Base-by-base conservation (phyloP, 495 filamentous ascomycete species). In the Xylaria grammica region DNA sequence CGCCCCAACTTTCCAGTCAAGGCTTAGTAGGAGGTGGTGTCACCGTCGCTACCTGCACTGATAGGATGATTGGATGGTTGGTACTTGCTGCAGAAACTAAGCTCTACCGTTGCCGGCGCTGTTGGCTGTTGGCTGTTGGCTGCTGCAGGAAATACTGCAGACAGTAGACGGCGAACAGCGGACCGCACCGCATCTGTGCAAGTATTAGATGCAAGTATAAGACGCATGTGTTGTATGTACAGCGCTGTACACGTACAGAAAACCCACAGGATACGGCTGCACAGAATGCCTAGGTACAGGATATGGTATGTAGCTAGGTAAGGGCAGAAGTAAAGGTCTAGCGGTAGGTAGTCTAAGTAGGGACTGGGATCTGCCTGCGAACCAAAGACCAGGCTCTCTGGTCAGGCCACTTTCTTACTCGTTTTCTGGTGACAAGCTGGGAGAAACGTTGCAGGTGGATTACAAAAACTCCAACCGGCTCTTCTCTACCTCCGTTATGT, bases 351-450 rank as follows among this genome's bases (percentile, higher is more conserved):
- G 26, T 10, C 15, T 10, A 22, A 45, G 38, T 48, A 24, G 29
- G 26, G 56, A 48, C 56, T 29, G 56, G 56, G 56, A 42, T 48
- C 24, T 24, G 36, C 42, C 56, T 59, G 56, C 56, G 42, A 26
- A 20, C 48, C 44, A 34, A 20, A 42, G 22, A 42, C 53, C 34
- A 36, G 34, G 34, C 34, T 6, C 11, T 11, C 34, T 40, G 34
- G 40, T 59, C 56, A 59, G 56, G 19, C 56, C 56, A 59, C 29
- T 48, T 19, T 17, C 34, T 24, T 13, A 17, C 38, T 11, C 56
- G 26, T 45, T 45, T 48, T 26, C 36, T 19, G 27, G 40, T 24
- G 27, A 13, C 10, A 45, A 26, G 36, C 42, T n/a, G n/a, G 29
- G 56, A 48, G 56, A 32, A 26, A n/a, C 46, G 22, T 38, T 32